Conservation (phyloP, 192 early-diverging fungal genomes). For the Backusella psychrophila region DNA sequence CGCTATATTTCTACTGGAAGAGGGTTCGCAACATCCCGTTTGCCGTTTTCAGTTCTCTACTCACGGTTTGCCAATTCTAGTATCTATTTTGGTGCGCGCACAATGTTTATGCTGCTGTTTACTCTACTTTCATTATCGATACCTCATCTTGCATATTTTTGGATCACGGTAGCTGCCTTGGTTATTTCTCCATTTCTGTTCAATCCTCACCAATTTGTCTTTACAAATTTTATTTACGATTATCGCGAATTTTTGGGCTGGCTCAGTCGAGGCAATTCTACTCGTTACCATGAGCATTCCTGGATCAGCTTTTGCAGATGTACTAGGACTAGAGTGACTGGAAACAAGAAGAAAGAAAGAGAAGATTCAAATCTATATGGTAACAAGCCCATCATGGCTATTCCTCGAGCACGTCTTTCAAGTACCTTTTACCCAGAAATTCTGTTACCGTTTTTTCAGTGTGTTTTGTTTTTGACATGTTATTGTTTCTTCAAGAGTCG, state of each 20-base stretch:
- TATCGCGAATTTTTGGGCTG: constrained; percentile 67
- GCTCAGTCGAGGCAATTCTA: constrained; percentile 61
- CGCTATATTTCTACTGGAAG: constrained; percentile 71
- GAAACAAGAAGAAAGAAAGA: constrained; percentile 57
- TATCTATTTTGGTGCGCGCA: constrained; percentile 64
- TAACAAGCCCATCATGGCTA: constrained; percentile 38
- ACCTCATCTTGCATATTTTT: constrained; percentile 64
- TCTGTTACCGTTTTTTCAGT: constrained; percentile 59
- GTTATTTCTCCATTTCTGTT: constrained; percentile 69
- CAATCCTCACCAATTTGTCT: constrained; percentile 72
- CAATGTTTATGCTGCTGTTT: constrained; percentile 61
- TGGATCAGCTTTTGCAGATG: constrained; percentile 66
- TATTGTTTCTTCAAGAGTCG: constrained; percentile 57
- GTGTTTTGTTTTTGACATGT: constrained; percentile 45
- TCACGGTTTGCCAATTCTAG: constrained; percentile 62
- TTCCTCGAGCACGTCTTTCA: constrained; percentile 55
- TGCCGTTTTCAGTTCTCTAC: constrained; percentile 62
- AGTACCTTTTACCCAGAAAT: constrained; percentile 64
- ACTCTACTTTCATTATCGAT: constrained; percentile 55
- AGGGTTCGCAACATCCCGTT: constrained; percentile 67
- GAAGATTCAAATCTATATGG: constrained; percentile 24
- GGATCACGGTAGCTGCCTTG: constrained; percentile 63
- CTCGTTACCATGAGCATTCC: constrained; percentile 53
- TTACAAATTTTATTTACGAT: constrained; percentile 65
- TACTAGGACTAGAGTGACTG: constrained; percentile 56